Percentiles rank a stretch among this genome's conserved stretches.
Evolutionary conservation across 352 stramenopile genomes (phyloP).

Genomic region (Blastocystis hominis): DNA sequence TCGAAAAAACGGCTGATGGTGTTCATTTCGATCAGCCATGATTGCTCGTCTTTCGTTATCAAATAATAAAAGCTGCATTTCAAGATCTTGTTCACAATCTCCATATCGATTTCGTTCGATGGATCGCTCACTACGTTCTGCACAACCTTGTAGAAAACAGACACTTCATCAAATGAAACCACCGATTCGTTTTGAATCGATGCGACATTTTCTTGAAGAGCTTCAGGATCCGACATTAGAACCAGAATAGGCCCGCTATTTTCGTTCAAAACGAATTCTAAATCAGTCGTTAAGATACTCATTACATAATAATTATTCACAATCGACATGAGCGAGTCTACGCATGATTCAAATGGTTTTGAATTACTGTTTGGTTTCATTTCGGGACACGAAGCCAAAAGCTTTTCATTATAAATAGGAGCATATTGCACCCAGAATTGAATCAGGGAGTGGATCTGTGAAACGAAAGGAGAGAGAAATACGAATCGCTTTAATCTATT

Average conservation of each 20-base stretch:
- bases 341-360: background rate
- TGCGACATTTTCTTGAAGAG: background rate
- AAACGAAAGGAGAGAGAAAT: background rate
- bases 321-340: background rate
- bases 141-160: background rate
- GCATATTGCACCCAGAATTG: background rate
- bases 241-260: background rate
- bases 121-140: background rate
- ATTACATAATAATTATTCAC: background rate
- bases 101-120: background rate
- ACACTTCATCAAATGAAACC: background rate
- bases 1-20: background rate
- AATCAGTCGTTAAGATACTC: background rate
- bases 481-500: background rate
- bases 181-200: background rate
- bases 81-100: background rate
- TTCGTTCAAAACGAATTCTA: background rate
- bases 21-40: background rate
- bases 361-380: background rate
- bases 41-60: background rate
- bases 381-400: background rate
- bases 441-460: background rate
- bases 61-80: background rate
- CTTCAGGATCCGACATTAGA: background rate
- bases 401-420: background rate